Evolutionary conservation across 305 asterid species (phyloP).

Genomic region (Solanum chacoense): DNA sequence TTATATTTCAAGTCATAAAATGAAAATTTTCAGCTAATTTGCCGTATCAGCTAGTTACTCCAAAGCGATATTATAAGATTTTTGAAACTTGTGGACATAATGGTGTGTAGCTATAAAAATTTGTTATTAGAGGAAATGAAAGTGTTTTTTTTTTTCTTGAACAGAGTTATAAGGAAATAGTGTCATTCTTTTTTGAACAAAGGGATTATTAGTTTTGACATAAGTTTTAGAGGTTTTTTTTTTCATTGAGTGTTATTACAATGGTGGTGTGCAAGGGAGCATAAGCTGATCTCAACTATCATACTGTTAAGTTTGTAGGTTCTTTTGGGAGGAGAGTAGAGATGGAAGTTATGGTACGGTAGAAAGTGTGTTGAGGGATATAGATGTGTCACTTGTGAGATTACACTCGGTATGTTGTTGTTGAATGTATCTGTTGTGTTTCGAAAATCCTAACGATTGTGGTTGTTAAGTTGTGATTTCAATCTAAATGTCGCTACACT

Average conservation of each 20-base stretch:
- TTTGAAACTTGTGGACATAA: background rate
- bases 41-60: background rate
- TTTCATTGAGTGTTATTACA: background rate
- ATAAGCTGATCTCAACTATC: background rate
- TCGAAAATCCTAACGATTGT: too few species aligned
- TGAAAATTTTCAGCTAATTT: background rate
- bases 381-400: background rate
- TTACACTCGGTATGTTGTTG: background rate
- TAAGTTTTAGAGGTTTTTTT: background rate
- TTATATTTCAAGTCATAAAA: background rate
- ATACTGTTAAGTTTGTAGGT: background rate
- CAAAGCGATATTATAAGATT: background rate
- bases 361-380: background rate
- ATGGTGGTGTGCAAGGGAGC: background rate
- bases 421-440: background rate
- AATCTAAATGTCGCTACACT: background rate
- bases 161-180: background rate
- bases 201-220: background rate
- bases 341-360: background rate
- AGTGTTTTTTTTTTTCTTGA: background rate
- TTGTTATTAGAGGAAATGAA: background rate
- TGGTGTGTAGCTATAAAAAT: background rate
- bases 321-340: background rate
- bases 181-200: background rate
- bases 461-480: background rate